Conservation (phyloP, 306 rosid species). For the Aeschynomene evenia region DNA sequence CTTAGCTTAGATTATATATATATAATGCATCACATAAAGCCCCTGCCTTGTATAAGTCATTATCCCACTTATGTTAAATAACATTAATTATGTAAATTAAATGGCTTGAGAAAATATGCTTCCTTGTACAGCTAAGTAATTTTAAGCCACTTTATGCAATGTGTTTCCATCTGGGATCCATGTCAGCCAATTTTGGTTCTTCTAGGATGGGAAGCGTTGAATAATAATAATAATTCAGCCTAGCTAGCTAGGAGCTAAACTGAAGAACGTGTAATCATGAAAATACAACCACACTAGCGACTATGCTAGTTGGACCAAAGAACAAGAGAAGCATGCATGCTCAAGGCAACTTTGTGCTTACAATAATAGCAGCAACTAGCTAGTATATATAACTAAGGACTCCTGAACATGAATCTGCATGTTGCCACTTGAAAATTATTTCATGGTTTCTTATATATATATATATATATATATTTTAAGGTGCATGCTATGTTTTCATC, state of each 20-base stretch:
- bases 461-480: background rate
- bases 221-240: slow-evolving; percentile 38
- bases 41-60: slow-evolving; percentile 32
- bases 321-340: slow-evolving; percentile 53
- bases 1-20: too few species aligned
- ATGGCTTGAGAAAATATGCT: slow-evolving; percentile 21
- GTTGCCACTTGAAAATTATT: slow-evolving; percentile 27
- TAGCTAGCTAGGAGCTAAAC: slow-evolving; percentile 35
- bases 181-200: slow-evolving; percentile 37
- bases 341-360: slow-evolving; percentile 43
- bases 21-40: slow-evolving; percentile 20
- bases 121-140: slow-evolving; percentile 36
- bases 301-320: slow-evolving; percentile 43
- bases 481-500: background rate
- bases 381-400: slow-evolving; percentile 22
- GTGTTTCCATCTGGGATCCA: slow-evolving; percentile 37
- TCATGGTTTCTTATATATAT: slow-evolving; percentile 1
- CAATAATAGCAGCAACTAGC: slow-evolving; percentile 41
- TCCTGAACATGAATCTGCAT: slow-evolving; percentile 13
- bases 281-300: slow-evolving; percentile 32
- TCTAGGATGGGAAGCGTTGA: slow-evolving; percentile 39
- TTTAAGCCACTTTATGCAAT: slow-evolving; percentile 28
- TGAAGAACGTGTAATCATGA: slow-evolving; percentile 42
- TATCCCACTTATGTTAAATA: slow-evolving; percentile 31
- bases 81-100: slow-evolving; percentile 28